phyloP scores from a whole-genome alignment of 108 stramenopile species.

The Nitzschia palea region DNA sequence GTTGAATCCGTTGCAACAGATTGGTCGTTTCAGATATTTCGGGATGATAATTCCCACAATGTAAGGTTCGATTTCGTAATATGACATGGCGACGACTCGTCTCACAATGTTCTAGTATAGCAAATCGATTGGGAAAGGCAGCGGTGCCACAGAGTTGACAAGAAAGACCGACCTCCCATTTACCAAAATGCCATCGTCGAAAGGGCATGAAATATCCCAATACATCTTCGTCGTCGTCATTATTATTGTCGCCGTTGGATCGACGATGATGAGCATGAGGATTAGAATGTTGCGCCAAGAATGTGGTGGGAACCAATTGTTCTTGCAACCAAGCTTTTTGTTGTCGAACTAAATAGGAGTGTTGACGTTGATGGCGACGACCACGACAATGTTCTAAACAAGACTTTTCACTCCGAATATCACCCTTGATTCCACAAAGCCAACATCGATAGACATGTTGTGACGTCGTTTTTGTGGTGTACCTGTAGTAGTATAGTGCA shows the following conservation, averaged over 20 bases:
- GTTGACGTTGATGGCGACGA: not conserved
- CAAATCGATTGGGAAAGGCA: conserved; percentile 2
- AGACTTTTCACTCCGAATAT: not conserved
- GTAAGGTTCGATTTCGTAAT: not conserved
- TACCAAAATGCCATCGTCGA: conserved; percentile 16
- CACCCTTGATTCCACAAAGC: conserved; percentile 9
- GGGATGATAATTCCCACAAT: not conserved
- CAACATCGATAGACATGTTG: not conserved
- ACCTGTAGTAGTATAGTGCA: not conserved
- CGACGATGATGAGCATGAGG: not conserved
- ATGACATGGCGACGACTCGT: conserved; percentile 1
- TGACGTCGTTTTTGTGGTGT: not conserved
- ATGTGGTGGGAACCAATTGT: not conserved
- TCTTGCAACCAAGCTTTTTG: not conserved
- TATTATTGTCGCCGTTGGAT: not conserved
- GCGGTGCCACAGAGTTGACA: conserved; percentile 16
- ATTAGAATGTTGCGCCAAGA: not conserved
- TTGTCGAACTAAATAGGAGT: not conserved
- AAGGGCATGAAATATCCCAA: conserved; percentile 9
- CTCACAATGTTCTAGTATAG: conserved; percentile 2
- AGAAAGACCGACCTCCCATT: not conserved
- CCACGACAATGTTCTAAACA: conserved; percentile 3
- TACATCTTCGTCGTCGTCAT: not conserved
- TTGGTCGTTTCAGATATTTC: not conserved
- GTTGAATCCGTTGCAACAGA: not conserved